Conservation (phyloP, 1,284 basidiomycete species). For the Ceraceosorus bombacis region DNA sequence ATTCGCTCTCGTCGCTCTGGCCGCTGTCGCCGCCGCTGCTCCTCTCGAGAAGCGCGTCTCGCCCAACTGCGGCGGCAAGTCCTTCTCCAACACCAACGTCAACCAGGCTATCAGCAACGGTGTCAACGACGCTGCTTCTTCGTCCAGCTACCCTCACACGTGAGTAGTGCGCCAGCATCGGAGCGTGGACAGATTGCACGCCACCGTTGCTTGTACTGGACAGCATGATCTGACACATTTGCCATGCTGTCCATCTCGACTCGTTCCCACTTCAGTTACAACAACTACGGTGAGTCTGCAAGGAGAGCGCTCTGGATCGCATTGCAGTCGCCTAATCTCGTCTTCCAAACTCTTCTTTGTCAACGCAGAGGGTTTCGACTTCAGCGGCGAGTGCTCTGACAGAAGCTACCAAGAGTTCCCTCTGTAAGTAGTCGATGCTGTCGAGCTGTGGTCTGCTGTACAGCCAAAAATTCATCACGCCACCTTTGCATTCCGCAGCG, state of each 20-base stretch:
- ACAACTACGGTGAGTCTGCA: conserved; percentile 1
- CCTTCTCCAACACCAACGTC: conserved; percentile 21
- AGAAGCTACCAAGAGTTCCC: conserved; percentile 21
- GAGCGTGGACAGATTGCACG: no score
- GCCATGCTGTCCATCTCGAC: no score
- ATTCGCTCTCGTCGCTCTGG: conserved; percentile 20
- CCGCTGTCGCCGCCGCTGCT: conserved; percentile 19
- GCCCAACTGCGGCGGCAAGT: conserved; percentile 23
- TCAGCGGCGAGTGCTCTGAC: conserved; percentile 25
- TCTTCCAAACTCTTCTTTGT: no score
- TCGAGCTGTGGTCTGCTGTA: not conserved
- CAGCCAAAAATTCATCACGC: no score
- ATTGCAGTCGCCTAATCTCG: conserved; percentile 1
- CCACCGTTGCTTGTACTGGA: no score
- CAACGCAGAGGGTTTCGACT: conserved; percentile 26
- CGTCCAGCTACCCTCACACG: conserved; percentile 24
- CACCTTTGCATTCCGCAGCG: no score
- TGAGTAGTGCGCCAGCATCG: no score
- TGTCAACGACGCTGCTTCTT: conserved; percentile 14
- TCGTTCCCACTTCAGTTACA: conserved; percentile 11
- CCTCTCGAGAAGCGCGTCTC: conserved; percentile 25
- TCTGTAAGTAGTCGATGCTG: not conserved
- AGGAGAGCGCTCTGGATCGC: no score
- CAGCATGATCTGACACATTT: no score
- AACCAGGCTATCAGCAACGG: conserved; percentile 27